Evolutionary conservation across 495 filamentous ascomycete genomes (phyloP), one percentile per base, ranked within the genome.

Genomic region (Talaromyces wortmannii): DNA sequence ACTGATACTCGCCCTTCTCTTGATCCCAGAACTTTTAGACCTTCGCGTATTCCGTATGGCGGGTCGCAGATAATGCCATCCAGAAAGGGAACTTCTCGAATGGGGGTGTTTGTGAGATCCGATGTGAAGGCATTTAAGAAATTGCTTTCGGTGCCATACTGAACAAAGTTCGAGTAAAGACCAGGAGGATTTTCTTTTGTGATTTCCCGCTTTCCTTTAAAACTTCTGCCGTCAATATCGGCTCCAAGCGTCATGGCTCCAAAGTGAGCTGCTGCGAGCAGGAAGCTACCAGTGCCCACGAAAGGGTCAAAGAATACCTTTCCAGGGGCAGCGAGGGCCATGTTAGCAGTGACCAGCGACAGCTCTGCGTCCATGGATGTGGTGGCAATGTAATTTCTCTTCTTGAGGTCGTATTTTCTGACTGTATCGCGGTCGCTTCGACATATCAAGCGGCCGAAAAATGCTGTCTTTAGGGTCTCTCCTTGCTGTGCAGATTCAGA

Each of bases 301-400:
- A 99, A 97, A 0, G 94, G 94, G 65, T 99, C 94, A 58, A 89
- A 97, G 63, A 90, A 82, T 2, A 97, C 58, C 67, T 88, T 95
- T 1, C 88, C 91, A 0, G 91, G 88, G 0, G 74, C 87, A 0
- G 91, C 89, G 12, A 87, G 82, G 0, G 90, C 86, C 50, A 99
- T 81, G 65, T 99, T 99, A 0, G 91, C 92, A 0, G 91, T 97
- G 23, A 99, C 76, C 2, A 99, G 82, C 23, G 89, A 86, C 43
- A 99, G 74, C 64, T 97, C 95, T 0, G 95, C 86, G 67, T 97
- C 94, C 92, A 99, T 97, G 11, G 87, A 90, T 0, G 94, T 99
- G 0, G 92, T 97, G 62, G 87, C 89, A 62, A 99, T 97, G 64
- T 97, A 97, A 44, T 76, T 73, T 6, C 94, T 80, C 68, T 94